Conservation (phyloP, 805 yeast genomes). For the Yarrowia sp. region DNA sequence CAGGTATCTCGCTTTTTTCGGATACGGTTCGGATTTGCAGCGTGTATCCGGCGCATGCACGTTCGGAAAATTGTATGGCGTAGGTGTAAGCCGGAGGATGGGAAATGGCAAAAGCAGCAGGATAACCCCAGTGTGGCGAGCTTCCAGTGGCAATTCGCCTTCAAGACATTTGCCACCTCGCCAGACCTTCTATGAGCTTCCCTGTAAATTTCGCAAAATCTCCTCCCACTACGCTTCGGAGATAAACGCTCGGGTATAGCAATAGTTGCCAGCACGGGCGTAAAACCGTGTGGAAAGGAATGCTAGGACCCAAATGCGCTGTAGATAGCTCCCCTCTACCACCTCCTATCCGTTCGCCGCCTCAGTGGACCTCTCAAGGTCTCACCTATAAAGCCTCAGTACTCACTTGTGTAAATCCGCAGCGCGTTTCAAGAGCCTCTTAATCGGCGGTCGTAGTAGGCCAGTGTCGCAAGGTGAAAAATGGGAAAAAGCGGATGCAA, state of each 20-base stretch:
- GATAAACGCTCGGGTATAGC: slow-evolving; percentile 1
- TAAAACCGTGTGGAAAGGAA: no score
- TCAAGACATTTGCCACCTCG: neutral
- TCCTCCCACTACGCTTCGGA: neutral
- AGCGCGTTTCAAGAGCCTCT: slow-evolving; percentile 13
- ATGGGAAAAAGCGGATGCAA: neutral
- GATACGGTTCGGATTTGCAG: slow-evolving; percentile 7
- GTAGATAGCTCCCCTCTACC: no score
- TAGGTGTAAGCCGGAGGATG: neutral
- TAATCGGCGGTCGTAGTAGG: neutral
- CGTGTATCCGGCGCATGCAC: no score
- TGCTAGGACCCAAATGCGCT: no score
- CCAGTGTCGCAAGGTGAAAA: neutral
- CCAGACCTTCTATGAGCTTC: no score
- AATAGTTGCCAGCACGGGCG: no score
- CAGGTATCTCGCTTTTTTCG: no score
- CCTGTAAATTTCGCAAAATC: no score
- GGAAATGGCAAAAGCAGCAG: neutral
- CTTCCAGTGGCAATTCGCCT: neutral
- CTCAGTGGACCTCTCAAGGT: no score
- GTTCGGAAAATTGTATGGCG: neutral
- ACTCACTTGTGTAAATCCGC: slow-evolving; percentile 7
- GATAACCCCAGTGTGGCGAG: no score
- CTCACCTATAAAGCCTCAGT: neutral
- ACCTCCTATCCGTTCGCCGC: no score